A percentile compares a stretch with the other conserved stretches of the same genome.
phyloP scores from a whole-genome alignment of 2,329 filamentous ascomycete species.

The Acrocalymma vagum region DNA sequence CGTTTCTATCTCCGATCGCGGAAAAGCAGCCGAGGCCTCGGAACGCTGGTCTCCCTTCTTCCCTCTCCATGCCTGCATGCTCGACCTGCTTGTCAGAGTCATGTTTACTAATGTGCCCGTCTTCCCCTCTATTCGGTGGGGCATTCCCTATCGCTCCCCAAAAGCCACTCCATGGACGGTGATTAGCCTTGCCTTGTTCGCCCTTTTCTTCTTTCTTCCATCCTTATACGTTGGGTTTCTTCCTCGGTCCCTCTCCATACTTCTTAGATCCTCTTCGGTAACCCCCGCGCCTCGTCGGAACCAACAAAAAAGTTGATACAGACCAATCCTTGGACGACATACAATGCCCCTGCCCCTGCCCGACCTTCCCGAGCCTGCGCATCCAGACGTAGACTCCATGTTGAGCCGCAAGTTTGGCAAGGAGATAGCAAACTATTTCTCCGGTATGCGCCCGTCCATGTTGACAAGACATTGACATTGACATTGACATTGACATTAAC shows the following conservation, averaged over 20 bases:
- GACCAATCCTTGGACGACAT: too few relatives aligned
- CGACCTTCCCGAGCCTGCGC: slow-evolving; percentile 65
- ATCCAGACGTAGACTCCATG: slow-evolving; percentile 71
- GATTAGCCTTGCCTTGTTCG: too few relatives aligned
- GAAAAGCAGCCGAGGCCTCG: slow-evolving; percentile 33
- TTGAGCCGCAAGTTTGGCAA: slow-evolving; percentile 79
- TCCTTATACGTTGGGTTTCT: too few relatives aligned
- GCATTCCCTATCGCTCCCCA: too few relatives aligned
- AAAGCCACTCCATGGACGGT: too few relatives aligned
- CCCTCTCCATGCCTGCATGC: too few relatives aligned
- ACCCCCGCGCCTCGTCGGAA: too few relatives aligned
- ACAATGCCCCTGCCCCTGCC: slow-evolving; percentile 50
- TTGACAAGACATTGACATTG: too few relatives aligned
- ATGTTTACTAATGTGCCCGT: slow-evolving; percentile 31
- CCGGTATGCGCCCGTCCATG: slow-evolving; percentile 51
- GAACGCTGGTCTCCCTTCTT: too few relatives aligned
- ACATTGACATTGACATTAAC: not conserved
- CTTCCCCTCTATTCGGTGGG: slow-evolving; percentile 8
- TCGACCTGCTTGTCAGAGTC: slow-evolving; percentile 18
- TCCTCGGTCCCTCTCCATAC: too few relatives aligned
- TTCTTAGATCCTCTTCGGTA: too few relatives aligned
- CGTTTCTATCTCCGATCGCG: slow-evolving; percentile 8
- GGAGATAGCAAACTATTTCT: slow-evolving; percentile 85
- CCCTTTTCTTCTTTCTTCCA: slow-evolving; percentile 10
- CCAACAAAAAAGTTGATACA: too few relatives aligned